Evolutionary conservation across 2,329 filamentous ascomycete genomes (phyloP).

Genomic region (Tolypocladium tundrense): DNA sequence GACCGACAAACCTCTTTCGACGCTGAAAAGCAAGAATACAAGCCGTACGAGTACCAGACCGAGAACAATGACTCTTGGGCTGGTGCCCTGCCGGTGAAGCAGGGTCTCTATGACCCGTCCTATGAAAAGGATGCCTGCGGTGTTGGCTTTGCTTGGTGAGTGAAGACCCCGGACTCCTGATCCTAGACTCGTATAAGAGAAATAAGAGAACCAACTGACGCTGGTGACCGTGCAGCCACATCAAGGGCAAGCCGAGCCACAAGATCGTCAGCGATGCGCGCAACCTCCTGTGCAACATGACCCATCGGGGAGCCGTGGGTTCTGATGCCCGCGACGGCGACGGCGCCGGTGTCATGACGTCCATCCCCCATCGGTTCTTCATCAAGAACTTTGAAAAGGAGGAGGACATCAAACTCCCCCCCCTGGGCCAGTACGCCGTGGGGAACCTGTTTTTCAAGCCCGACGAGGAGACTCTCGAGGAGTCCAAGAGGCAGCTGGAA

Average conservation of each 20-base stretch:
- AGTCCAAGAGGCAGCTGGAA: conserved; percentile 89
- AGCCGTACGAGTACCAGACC: conserved; percentile 76
- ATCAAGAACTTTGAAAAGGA: conserved; percentile 96
- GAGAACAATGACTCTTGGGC: conserved; percentile 86
- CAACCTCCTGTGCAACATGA: conserved; percentile 98
- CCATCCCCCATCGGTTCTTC: conserved; percentile 96
- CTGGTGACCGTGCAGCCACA: conserved; percentile 52
- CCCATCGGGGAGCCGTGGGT: conserved; percentile 94
- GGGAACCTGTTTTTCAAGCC: conserved; percentile 99
- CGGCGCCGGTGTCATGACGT: conserved; percentile 98
- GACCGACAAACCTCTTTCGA: conserved; percentile 55
- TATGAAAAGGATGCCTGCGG: conserved; percentile 98
- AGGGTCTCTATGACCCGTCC: conserved; percentile 94
- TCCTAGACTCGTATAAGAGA: too few relatives aligned
- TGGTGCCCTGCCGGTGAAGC: conserved; percentile 89
- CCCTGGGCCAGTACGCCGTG: conserved; percentile 86
- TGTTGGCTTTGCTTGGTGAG: conserved; percentile 96
- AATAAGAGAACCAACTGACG: conserved; percentile 9
- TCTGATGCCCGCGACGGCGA: conserved; percentile 97
- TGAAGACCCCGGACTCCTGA: not conserved
- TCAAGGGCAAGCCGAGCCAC: conserved; percentile 94
- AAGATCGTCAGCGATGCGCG: conserved; percentile 90
- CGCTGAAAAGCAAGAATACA: conserved; percentile 48
- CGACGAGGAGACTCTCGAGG: conserved; percentile 76
- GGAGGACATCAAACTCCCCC: conserved; percentile 77